Evolutionary conservation across 2,329 filamentous ascomycete species (phyloP), one percentile per base, ranked within the genome.

Genomic region (Monosporascus sp.): DNA sequence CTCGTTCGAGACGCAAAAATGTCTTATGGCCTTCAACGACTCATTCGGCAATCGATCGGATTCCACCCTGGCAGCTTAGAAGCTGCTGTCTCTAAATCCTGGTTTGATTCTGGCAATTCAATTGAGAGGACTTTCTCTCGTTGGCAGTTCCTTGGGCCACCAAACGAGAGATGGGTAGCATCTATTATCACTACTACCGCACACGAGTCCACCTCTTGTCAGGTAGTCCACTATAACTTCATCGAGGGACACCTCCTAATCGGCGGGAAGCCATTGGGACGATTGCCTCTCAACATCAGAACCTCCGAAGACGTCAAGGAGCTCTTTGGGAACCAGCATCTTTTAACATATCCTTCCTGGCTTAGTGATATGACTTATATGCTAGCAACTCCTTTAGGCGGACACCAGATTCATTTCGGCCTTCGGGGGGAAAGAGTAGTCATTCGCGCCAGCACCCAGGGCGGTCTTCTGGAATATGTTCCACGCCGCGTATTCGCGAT

Each of bases 401-500:
- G 60, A 0, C 71, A 80, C 54, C 57, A 73, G 2, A 65, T 89
- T 1, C 81, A 88, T 62, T 63, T 88, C 48, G 83, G 83, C 0
- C 70, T 76, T n/a, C 70, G 76, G 0, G 52, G 70, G 2, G 60
- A 64, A 0, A 27, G 58, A 0, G 58, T 80, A 0, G 55, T 83
- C 0, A 72, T 86, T 5, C 72, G 73, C 43, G 74, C 77, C 0
- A 47, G 49, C 0, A 57, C 60, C 0, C 1, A 36, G 6, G 24
- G 58, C 1, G 50, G 50, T 2, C 20, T 72, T 0, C 61, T 70
- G 0, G 69, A 76, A 48, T 65, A 70, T 9, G 57, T 78, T 1
- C 72, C 72, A 0, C 50, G 60, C 0, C 14, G 54, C 0, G 37
- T 63, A 0, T 74, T 78, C 31, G 56, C 46, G 1, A 53, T 57